phyloP scores from a whole-genome alignment of 2,329 filamentous ascomycete genomes.

The Kalmusia sp. region DNA sequence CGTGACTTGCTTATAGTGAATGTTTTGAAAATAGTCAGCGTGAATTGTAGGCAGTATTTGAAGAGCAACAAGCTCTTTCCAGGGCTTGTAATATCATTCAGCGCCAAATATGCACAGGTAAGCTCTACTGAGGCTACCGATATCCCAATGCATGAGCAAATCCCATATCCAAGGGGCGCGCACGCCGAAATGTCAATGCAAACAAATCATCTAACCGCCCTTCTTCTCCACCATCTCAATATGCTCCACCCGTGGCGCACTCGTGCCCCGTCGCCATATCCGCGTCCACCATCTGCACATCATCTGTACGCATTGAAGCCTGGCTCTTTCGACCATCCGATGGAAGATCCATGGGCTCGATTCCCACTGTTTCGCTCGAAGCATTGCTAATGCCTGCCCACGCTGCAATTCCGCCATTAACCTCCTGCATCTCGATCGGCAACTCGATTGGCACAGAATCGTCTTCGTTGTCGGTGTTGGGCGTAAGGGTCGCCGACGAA shows the following conservation, averaged over 20 bases:
- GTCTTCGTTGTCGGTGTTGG: constrained; percentile 33
- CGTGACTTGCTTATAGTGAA: too few relatives aligned
- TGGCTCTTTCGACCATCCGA: constrained; percentile 1
- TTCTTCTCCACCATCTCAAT: constrained; percentile 35
- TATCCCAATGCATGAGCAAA: too few relatives aligned
- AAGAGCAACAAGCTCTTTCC: too few relatives aligned
- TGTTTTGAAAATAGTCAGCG: too few relatives aligned
- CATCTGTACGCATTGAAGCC: constrained; percentile 19
- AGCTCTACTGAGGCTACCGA: too few relatives aligned
- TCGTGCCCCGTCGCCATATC: constrained; percentile 11
- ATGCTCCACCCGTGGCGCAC: constrained; percentile 22
- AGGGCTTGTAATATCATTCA: too few relatives aligned
- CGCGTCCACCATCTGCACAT: constrained; percentile 34
- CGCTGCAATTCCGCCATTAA: constrained; percentile 28
- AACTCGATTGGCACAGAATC: neutral
- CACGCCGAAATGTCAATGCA: too few relatives aligned
- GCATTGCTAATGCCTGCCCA: constrained; percentile 29
- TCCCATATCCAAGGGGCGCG: too few relatives aligned
- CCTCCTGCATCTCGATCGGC: constrained; percentile 33
- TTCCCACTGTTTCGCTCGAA: constrained; percentile 30
- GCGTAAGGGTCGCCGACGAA: constrained; percentile 41
- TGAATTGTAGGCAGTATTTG: too few relatives aligned
- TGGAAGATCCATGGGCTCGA: constrained; percentile 28
- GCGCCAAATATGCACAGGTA: too few relatives aligned
- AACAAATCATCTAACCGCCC: constrained; percentile 28